Evolutionary conservation across 805 yeast genomes (phyloP).

Genomic region (Wickerhamomyces tratensis): DNA sequence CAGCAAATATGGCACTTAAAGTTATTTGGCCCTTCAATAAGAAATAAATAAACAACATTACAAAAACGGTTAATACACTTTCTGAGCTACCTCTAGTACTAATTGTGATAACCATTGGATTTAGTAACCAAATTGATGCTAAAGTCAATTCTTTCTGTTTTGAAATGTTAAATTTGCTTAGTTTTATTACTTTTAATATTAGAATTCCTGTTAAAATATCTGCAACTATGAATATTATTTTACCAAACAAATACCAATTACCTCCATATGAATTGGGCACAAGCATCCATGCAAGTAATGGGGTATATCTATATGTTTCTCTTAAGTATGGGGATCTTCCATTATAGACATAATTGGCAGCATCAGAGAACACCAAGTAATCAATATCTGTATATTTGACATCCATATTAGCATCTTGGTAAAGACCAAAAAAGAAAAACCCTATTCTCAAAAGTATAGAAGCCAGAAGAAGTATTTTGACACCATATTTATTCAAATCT

Average conservation of each 20-base stretch:
- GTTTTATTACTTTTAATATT: constrained; percentile 31
- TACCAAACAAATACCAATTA: constrained; percentile 64
- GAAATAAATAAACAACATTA: constrained; percentile 47
- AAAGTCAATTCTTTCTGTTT: constrained; percentile 29
- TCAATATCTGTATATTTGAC: constrained; percentile 92
- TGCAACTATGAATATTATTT: constrained; percentile 62
- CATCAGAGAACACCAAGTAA: constrained; percentile 89
- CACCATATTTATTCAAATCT: not conserved
- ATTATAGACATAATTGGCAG: constrained; percentile 55
- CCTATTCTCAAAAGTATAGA: constrained; percentile 37
- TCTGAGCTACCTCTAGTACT: constrained; percentile 93
- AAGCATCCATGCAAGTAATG: constrained; percentile 76
- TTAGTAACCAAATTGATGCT: constrained; percentile 71
- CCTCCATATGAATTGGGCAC: constrained; percentile 44
- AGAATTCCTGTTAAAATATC: constrained; percentile 77
- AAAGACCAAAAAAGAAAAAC: constrained; percentile 70
- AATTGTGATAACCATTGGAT: constrained; percentile 92
- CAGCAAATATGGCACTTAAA: constrained; percentile 23
- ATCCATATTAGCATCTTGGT: constrained; percentile 73
- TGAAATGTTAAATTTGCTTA: constrained; percentile 13
- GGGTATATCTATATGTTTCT: constrained; percentile 91
- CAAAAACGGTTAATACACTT: constrained; percentile 72
- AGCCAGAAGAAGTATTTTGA: constrained; percentile 4
- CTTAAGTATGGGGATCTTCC: constrained; percentile 66
- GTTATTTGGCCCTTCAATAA: constrained; percentile 27